phyloP scores from a whole-genome alignment of 257 asterid species.

The Phtheirospermum japonicum region DNA sequence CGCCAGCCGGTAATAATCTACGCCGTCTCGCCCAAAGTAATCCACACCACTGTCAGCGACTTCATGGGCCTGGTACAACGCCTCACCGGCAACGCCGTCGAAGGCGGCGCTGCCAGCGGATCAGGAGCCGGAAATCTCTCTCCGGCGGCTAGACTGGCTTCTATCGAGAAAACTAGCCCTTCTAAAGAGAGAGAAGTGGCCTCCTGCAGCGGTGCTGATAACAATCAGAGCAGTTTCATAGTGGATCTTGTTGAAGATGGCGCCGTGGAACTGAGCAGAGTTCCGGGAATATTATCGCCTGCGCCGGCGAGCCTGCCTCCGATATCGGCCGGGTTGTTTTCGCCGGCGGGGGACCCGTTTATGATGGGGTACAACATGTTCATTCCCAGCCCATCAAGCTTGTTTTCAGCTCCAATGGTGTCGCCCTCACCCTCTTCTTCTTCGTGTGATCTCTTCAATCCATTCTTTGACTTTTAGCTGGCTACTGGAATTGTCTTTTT shows the following conservation, averaged over 20 bases:
- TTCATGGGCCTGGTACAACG: constrained; percentile 89
- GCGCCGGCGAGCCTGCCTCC: constrained; percentile 72
- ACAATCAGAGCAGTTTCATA: constrained; percentile 15
- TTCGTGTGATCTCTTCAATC: constrained; percentile 49
- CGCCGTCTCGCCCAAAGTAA: constrained; percentile 79
- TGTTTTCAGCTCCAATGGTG: constrained; percentile 65
- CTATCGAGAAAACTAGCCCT: constrained; percentile 63
- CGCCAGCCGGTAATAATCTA: constrained; percentile 85
- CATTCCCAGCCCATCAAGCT: constrained; percentile 66
- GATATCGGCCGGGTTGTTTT: constrained; percentile 67
- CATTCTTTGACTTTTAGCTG: constrained; percentile 73
- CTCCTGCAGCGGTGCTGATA: neutral
- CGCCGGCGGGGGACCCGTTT: constrained; percentile 69
- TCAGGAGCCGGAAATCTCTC: constrained; percentile 49
- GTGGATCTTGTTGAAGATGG: constrained; percentile 43
- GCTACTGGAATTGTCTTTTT: neutral
- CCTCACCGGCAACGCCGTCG: constrained; percentile 68
- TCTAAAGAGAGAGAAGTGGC: constrained; percentile 33
- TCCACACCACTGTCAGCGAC: constrained; percentile 79
- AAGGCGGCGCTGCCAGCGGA: constrained; percentile 18
- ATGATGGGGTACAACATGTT: constrained; percentile 54
- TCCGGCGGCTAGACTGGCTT: constrained; percentile 88
- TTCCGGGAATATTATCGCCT: constrained; percentile 86
- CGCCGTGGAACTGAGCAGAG: constrained; percentile 41
- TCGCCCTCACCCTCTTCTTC: constrained; percentile 63